Base-by-base conservation (phyloP, 1,284 basidiomycete species). In the Boletus semigastroideus region DNA sequence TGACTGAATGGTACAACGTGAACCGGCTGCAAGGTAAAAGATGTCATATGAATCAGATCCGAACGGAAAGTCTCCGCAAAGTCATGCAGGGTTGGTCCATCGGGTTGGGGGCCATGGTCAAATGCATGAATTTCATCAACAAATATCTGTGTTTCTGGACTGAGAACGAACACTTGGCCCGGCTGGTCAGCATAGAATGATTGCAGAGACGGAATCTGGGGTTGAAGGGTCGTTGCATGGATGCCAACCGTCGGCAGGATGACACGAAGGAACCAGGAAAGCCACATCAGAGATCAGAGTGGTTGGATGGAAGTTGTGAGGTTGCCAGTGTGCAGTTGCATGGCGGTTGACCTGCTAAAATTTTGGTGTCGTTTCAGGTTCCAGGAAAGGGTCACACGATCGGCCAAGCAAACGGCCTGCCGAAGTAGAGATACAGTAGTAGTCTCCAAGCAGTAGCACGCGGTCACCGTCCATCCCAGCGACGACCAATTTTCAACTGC, bases 121-220 rank as follows among this genome's bases (percentile, higher is more conserved):
- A 16, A 53, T 7, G 52, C 60, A 48, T 51, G 43, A 1, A 12
- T 11, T 43, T 54, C 41, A 37, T 65, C 62, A 27, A 68, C 58
- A 2, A 68, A 20, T 40, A 65, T 63, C 17, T 39, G 52, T 25
- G 62, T 65, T 51, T 53, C 40, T n/a, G 52, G 33, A 12, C 38
- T 45, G 30, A 65, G 58, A 27, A 30, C n/a, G 41, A 65, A 65
- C 36, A 19, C 36, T 14, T 17, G 51, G 10, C 31, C 53, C 3
- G 27, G 38, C 25, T 49, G 33, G 5, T 54, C 53, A 1, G 57
- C 52, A 47, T 49, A 27, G 39, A 65, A 66, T 1, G 52, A 57
- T 9, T 59, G 53, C n/a, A 65, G 16, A 44, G 64, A 68, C 4
- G 66, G 66, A 9, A 68, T 65, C 37, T 67, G 62, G n/a, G 64